phyloP scores from a whole-genome alignment of 2,329 filamentous ascomycete species.

The Hirsutella rhossiliensis region DNA sequence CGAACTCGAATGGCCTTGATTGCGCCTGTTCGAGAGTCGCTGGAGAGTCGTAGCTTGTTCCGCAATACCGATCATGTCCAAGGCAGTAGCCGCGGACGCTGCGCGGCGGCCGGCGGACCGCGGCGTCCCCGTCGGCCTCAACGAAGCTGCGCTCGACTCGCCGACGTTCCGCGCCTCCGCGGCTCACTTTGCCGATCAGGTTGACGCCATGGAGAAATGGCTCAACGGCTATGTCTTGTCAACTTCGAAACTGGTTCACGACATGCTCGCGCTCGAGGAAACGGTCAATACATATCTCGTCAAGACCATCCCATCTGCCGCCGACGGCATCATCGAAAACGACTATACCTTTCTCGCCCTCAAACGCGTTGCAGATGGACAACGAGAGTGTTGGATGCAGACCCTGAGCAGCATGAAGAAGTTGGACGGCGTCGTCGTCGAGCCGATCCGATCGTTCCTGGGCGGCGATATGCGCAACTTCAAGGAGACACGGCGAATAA shows the following conservation, averaged over 20 bases:
- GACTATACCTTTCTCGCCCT: slow-evolving; percentile 88
- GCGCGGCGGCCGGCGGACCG: slow-evolving; percentile 16
- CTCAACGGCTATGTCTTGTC: slow-evolving; percentile 51
- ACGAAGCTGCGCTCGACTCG: slow-evolving; percentile 92
- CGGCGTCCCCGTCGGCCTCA: slow-evolving; percentile 65
- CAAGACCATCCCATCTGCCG: slow-evolving; percentile 63
- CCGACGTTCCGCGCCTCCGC: slow-evolving; percentile 86
- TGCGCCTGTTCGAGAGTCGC: neutral
- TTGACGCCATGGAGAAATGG: slow-evolving; percentile 87
- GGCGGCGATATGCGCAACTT: slow-evolving; percentile 70
- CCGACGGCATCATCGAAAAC: slow-evolving; percentile 81
- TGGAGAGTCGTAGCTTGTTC: neutral
- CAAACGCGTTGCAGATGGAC: slow-evolving; percentile 72
- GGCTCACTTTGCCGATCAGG: slow-evolving; percentile 79
- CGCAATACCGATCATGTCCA: slow-evolving; percentile 7
- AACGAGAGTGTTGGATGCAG: slow-evolving; percentile 77
- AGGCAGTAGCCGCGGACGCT: slow-evolving; percentile 8
- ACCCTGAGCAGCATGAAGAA: slow-evolving; percentile 63
- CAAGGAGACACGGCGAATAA: slow-evolving; percentile 65
- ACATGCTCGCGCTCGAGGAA: slow-evolving; percentile 64
- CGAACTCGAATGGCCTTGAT: neutral
- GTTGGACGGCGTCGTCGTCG: slow-evolving; percentile 64
- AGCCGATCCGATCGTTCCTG: slow-evolving; percentile 73
- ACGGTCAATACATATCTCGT: slow-evolving; percentile 66
- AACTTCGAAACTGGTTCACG: slow-evolving; percentile 43